Conservation (phyloP, 2,329 filamentous ascomycete genomes). For the Aspergillus pseudonomiae region DNA sequence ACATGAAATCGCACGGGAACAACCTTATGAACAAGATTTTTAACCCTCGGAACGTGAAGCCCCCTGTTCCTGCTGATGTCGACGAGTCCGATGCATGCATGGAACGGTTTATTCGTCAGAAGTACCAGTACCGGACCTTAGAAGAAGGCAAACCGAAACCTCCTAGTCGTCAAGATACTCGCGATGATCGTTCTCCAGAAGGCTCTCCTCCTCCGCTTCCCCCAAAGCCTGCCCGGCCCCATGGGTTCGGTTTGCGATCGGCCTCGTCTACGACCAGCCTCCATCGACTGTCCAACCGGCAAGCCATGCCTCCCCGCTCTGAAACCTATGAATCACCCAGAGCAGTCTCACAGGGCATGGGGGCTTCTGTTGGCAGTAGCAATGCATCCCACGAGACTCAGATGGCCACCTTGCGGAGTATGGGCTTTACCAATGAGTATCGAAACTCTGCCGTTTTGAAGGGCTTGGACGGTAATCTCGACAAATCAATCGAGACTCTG, state of each 20-base stretch:
- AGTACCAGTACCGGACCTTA: slow-evolving; percentile 74
- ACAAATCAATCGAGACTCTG: slow-evolving; percentile 82
- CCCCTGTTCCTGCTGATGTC: slow-evolving; percentile 82
- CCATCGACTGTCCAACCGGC: slow-evolving; percentile 61
- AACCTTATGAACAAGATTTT: slow-evolving; percentile 81
- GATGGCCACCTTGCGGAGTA: slow-evolving; percentile 75
- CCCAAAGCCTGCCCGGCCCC: slow-evolving; percentile 62
- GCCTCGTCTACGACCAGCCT: slow-evolving; percentile 71
- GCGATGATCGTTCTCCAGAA: slow-evolving; percentile 57
- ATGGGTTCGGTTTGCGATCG: slow-evolving; percentile 67
- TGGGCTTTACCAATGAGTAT: slow-evolving; percentile 87
- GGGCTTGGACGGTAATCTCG: slow-evolving; percentile 80
- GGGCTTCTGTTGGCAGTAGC: slow-evolving; percentile 62
- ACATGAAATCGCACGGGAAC: slow-evolving; percentile 94
- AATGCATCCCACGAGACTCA: slow-evolving; percentile 67
- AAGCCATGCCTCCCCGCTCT: slow-evolving; percentile 38
- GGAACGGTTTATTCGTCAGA: slow-evolving; percentile 92
- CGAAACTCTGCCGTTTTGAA: slow-evolving; percentile 81
- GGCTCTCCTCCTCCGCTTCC: slow-evolving; percentile 61
- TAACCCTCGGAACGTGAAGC: slow-evolving; percentile 81
- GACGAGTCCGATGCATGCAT: slow-evolving; percentile 93
- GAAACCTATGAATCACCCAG: slow-evolving; percentile 28
- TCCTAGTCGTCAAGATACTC: slow-evolving; percentile 57
- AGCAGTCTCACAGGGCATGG: slow-evolving; percentile 57
- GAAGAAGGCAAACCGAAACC: slow-evolving; percentile 50